Evolutionary conservation across 2,329 filamentous ascomycete species (phyloP).

Genomic region (Colletotrichum navitas): DNA sequence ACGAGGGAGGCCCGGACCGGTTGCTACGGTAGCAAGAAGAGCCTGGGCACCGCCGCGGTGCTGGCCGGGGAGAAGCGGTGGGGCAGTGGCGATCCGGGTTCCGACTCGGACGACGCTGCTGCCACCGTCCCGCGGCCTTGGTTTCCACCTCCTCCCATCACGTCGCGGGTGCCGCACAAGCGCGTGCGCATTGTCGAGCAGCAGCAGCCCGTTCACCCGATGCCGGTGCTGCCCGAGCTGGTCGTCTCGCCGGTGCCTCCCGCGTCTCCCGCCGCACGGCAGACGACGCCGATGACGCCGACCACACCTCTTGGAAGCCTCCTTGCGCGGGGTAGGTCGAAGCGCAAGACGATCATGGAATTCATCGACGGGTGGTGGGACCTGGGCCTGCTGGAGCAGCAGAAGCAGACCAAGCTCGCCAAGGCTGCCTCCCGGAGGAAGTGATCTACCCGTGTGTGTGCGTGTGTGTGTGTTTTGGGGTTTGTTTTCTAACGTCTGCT

Average conservation of each 20-base stretch:
- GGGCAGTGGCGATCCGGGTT: constrained; percentile 51
- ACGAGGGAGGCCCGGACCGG: constrained; percentile 9
- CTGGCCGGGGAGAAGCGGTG: constrained; percentile 50
- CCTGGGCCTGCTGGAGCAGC: constrained; percentile 61
- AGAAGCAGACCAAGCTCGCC: constrained; percentile 54
- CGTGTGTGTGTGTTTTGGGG: not conserved
- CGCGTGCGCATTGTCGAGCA: constrained; percentile 31
- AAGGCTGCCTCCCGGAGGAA: constrained; percentile 18
- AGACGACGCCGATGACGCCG: constrained; percentile 45
- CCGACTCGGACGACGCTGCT: constrained; percentile 48
- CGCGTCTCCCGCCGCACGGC: not conserved
- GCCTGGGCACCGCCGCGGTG: constrained; percentile 54
- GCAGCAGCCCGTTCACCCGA: constrained; percentile 41
- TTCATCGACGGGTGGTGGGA: constrained; percentile 69
- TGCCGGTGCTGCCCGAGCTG: constrained; percentile 33
- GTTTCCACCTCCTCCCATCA: constrained; percentile 54
- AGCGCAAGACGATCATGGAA: constrained; percentile 61
- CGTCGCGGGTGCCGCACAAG: constrained; percentile 46
- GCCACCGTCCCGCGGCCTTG: constrained; percentile 46
- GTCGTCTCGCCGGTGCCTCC: constrained; percentile 40
- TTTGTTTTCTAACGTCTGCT: constrained; percentile 6
- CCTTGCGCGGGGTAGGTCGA: constrained; percentile 47
- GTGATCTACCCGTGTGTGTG: not conserved
- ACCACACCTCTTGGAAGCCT: constrained; percentile 17
- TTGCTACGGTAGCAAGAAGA: constrained; percentile 44